Percentiles rank a stretch among this genome's conserved stretches.
Evolutionary conservation across 768 basidiomycete genomes (phyloP).

Genomic region (Chalciporus sphaerocephalus): DNA sequence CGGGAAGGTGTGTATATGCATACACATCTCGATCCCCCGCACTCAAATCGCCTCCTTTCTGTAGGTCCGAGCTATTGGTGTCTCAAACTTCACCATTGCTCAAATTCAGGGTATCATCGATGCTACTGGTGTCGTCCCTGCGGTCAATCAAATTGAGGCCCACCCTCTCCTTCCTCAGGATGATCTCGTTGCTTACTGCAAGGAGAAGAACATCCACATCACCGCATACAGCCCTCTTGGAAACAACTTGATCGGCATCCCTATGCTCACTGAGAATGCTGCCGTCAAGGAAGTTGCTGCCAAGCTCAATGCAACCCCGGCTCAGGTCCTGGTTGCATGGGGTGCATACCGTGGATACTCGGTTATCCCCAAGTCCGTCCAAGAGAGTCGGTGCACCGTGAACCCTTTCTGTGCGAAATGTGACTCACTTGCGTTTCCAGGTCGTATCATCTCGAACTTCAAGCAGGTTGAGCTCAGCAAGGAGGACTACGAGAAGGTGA

Average conservation of each 20-base stretch:
- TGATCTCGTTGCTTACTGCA: constrained; percentile 66
- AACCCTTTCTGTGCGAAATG: background rate
- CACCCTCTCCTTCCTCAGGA: constrained; percentile 79
- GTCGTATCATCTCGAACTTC: constrained; percentile 73
- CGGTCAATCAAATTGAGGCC: constrained; percentile 76
- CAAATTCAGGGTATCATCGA: constrained; percentile 63
- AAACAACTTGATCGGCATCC: constrained; percentile 63
- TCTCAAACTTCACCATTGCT: constrained; percentile 74
- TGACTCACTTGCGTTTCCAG: constrained; percentile 21
- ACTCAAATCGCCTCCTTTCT: background rate
- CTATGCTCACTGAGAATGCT: constrained; percentile 64
- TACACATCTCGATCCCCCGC: background rate
- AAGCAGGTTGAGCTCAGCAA: constrained; percentile 62
- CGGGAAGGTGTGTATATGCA: constrained; percentile 49
- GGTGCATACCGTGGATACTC: constrained; percentile 68
- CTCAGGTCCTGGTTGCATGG: constrained; percentile 85
- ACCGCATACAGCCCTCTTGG: constrained; percentile 75
- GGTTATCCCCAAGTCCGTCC: constrained; percentile 82
- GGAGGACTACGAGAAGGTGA: constrained; percentile 58
- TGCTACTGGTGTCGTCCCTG: constrained; percentile 71
- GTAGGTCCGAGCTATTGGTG: constrained; percentile 67
- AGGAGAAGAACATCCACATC: constrained; percentile 65
- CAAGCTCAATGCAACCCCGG: constrained; percentile 59
- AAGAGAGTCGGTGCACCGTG: constrained; percentile 39
- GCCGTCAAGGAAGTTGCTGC: constrained; percentile 60